Evolutionary conservation across 2,329 filamentous ascomycete genomes (phyloP).

Genomic region (Alternaria incomplexa): DNA sequence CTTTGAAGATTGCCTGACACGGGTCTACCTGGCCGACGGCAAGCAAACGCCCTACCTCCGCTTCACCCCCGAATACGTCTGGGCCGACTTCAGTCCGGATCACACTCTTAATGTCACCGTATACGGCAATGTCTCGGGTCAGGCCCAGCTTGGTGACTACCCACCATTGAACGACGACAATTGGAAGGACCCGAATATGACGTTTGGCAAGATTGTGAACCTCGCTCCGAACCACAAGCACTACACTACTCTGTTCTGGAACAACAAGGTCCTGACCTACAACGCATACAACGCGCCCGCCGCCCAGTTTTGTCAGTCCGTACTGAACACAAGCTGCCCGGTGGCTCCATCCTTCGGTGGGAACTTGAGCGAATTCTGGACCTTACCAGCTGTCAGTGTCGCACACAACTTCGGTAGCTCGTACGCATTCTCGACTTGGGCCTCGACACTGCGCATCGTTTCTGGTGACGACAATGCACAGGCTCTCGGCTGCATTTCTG

Average conservation of each 20-base stretch:
- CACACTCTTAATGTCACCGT: slow-evolving; percentile 78
- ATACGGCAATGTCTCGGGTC: slow-evolving; percentile 90
- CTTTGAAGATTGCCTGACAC: slow-evolving; percentile 82
- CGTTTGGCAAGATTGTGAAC: slow-evolving; percentile 78
- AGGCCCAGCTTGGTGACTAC: slow-evolving; percentile 62
- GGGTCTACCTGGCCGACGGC: slow-evolving; percentile 62
- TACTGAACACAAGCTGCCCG: slow-evolving; percentile 67
- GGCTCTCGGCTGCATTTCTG: slow-evolving; percentile 78
- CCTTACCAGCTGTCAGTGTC: slow-evolving; percentile 75
- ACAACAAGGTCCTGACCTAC: slow-evolving; percentile 78
- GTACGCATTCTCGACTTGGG: slow-evolving; percentile 85
- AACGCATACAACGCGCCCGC: slow-evolving; percentile 64
- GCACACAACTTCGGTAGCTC: slow-evolving; percentile 77
- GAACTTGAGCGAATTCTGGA: slow-evolving; percentile 59
- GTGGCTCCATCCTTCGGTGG: slow-evolving; percentile 73
- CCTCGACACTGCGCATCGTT: slow-evolving; percentile 73
- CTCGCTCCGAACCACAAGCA: slow-evolving; percentile 64
- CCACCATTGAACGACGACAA: slow-evolving; percentile 65
- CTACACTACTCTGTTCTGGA: slow-evolving; percentile 75
- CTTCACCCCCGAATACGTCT: slow-evolving; percentile 77
- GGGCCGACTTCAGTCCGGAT: slow-evolving; percentile 70
- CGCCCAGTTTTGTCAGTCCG: slow-evolving; percentile 68
- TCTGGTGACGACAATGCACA: slow-evolving; percentile 71
- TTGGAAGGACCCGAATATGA: slow-evolving; percentile 66
- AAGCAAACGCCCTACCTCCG: slow-evolving; percentile 70